Evolutionary conservation across 768 basidiomycete genomes (phyloP).

Genomic region (Melanogaster broomeanus): DNA sequence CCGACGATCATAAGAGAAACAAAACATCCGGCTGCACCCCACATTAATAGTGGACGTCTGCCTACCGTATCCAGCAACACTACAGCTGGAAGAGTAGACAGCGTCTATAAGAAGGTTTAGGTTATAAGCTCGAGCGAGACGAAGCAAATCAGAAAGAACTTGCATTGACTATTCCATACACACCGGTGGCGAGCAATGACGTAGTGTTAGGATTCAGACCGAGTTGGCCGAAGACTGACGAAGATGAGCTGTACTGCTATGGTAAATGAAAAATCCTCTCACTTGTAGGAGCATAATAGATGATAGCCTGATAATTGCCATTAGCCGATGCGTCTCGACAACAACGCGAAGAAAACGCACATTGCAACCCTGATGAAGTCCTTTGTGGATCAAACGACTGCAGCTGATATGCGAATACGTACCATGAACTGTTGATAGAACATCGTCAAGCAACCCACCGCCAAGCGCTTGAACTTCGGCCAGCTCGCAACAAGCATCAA

Average conservation of each 20-base stretch:
- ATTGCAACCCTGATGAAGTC: slow-evolving; percentile 23
- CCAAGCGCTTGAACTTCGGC: slow-evolving; percentile 34
- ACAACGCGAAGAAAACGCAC: slow-evolving; percentile 13
- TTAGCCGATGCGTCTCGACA: slow-evolving; percentile 1
- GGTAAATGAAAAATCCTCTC: neutral
- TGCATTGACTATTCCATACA: slow-evolving; percentile 38
- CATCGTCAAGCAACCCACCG: slow-evolving; percentile 33
- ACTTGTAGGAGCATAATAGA: slow-evolving; percentile 23
- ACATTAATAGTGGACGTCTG: slow-evolving; percentile 41
- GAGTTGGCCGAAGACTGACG: slow-evolving; percentile 40
- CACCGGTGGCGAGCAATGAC: slow-evolving; percentile 43
- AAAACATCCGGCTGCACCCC: slow-evolving; percentile 38
- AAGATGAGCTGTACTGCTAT: slow-evolving; percentile 13
- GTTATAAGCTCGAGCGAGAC: neutral
- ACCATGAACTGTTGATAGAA: slow-evolving; percentile 36
- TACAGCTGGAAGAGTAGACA: slow-evolving; percentile 39
- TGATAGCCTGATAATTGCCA: slow-evolving; percentile 21
- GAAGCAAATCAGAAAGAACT: neutral
- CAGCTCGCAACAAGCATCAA: slow-evolving; percentile 23
- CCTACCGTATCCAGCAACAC: slow-evolving; percentile 40
- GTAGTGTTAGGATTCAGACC: slow-evolving; percentile 42
- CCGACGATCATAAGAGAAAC: slow-evolving; percentile 31
- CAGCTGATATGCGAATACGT: neutral
- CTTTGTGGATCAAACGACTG: neutral
- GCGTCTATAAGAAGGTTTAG: slow-evolving; percentile 19